Evolutionary conservation across 495 filamentous ascomycete genomes (phyloP).

Genomic region (Aspergillus mulundensis): DNA sequence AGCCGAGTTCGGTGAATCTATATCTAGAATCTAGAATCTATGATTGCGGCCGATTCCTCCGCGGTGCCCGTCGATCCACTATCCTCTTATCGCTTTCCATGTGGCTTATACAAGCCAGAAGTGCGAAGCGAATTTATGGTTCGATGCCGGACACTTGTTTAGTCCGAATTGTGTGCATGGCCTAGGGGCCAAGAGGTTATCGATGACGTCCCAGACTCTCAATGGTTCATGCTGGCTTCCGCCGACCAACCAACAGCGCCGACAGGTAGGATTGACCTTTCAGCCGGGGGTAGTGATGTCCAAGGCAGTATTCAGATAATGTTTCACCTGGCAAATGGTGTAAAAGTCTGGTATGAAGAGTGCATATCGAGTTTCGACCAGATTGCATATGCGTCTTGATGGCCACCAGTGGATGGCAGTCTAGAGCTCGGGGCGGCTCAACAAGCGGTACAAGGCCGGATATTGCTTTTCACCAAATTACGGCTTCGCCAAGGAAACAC

Average conservation of each 20-base stretch:
- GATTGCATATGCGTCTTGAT: background rate
- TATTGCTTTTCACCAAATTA: background rate
- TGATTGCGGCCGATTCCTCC: background rate
- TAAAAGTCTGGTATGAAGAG: background rate
- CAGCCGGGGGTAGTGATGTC: background rate
- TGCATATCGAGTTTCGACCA: background rate
- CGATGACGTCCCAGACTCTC: background rate
- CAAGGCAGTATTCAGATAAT: background rate
- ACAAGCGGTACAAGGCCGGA: background rate
- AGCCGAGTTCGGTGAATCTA: background rate
- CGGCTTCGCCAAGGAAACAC: constrained; percentile 1
- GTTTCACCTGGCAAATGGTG: background rate
- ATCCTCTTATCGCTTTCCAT: background rate
- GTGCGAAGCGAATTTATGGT: background rate
- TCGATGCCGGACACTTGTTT: background rate
- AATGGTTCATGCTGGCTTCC: background rate
- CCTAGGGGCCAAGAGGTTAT: background rate
- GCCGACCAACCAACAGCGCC: background rate
- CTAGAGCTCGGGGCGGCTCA: background rate
- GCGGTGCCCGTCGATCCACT: background rate
- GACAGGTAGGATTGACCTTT: background rate
- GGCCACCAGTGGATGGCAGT: background rate
- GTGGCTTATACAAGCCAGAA: background rate
- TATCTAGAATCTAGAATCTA: background rate
- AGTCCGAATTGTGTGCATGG: too few relatives aligned